These are phyloP conservation scores for Xenoacremonium recifei DNA, from an alignment of 2,329 filamentous ascomycete genomes.

Conservation along the genomic window DNA sequence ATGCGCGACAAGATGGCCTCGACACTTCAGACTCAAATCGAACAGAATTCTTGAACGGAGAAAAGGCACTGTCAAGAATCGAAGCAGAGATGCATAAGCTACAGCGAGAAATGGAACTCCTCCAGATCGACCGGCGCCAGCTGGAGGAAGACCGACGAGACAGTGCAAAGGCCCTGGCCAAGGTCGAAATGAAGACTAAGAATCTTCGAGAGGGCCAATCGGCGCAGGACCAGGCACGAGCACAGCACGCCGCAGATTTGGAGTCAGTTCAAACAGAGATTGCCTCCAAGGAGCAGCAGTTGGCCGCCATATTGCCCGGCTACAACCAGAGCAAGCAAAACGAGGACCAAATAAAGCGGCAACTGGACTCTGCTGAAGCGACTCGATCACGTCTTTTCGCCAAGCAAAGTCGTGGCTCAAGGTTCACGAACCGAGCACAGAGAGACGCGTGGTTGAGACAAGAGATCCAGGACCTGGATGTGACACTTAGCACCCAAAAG, in stretches of 20 bases:
- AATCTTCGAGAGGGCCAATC: slow-evolving; percentile 80
- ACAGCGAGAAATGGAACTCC: slow-evolving; percentile 78
- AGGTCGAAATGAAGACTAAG: slow-evolving; percentile 82
- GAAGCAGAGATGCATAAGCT: slow-evolving; percentile 78
- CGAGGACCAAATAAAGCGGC: slow-evolving; percentile 68
- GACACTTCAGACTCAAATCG: slow-evolving; percentile 83
- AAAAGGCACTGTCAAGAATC: slow-evolving; percentile 74
- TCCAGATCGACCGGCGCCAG: slow-evolving; percentile 81
- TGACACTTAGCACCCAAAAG: slow-evolving; percentile 75
- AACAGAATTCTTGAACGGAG: slow-evolving; percentile 71
- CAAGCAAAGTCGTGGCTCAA: slow-evolving; percentile 85
- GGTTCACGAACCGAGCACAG: slow-evolving; percentile 85
- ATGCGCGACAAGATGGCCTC: slow-evolving; percentile 74
- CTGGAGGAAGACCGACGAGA: slow-evolving; percentile 88
- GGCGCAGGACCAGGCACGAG: slow-evolving; percentile 69
- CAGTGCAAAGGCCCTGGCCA: slow-evolving; percentile 74
- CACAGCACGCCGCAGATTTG: slow-evolving; percentile 70
- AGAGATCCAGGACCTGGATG: slow-evolving; percentile 78
- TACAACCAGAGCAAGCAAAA: slow-evolving; percentile 72
- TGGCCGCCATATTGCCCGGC: slow-evolving; percentile 71
- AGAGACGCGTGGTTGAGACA: slow-evolving; percentile 79
- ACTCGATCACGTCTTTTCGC: slow-evolving; percentile 77
- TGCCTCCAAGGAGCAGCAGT: slow-evolving; percentile 70
- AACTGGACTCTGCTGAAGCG: slow-evolving; percentile 74
- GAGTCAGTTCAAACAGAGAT: slow-evolving; percentile 73